Conservation (phyloP, 805 yeast species). For the Cyberlindnera mrakii region DNA sequence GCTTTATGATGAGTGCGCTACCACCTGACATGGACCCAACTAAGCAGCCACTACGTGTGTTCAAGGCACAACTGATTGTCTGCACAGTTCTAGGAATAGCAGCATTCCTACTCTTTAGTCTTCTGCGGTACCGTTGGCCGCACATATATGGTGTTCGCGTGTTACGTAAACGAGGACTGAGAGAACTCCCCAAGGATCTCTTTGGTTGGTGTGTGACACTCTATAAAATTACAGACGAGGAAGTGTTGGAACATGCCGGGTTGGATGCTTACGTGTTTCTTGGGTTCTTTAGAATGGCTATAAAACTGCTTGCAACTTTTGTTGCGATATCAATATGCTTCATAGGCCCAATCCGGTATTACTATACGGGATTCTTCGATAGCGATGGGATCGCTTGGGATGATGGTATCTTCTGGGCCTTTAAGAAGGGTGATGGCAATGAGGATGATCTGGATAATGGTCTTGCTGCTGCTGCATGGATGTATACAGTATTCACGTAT, state of each 20-base stretch:
- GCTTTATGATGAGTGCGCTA: constrained; percentile 17
- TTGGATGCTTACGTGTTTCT: constrained; percentile 89
- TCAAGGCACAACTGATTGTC: constrained; percentile 76
- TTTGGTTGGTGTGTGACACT: constrained; percentile 83
- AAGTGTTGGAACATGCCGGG: constrained; percentile 85
- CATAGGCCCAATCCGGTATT: constrained; percentile 81
- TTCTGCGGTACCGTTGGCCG: constrained; percentile 70
- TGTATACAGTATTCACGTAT: constrained; percentile 83
- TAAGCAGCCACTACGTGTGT: constrained; percentile 41
- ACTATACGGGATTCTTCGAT: constrained; percentile 77
- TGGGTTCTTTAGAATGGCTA: constrained; percentile 87
- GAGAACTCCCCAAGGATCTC: constrained; percentile 36
- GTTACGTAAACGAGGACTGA: constrained; percentile 27
- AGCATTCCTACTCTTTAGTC: constrained; percentile 65
- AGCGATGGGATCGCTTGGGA: constrained; percentile 39
- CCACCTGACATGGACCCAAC: constrained; percentile 28
- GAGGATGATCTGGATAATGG: constrained; percentile 26
- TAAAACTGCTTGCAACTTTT: constrained; percentile 59
- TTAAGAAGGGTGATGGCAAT: constrained; percentile 21
- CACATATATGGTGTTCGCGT: constrained; percentile 79
- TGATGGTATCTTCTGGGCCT: constrained; percentile 3
- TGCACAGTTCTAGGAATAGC: constrained; percentile 62
- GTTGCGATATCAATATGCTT: constrained; percentile 65
- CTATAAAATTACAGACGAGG: constrained; percentile 62
- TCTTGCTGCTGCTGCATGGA: constrained; percentile 63